Evolutionary conservation across 257 asterid species (phyloP).

Genomic region (Salvia miltiorrhiza): DNA sequence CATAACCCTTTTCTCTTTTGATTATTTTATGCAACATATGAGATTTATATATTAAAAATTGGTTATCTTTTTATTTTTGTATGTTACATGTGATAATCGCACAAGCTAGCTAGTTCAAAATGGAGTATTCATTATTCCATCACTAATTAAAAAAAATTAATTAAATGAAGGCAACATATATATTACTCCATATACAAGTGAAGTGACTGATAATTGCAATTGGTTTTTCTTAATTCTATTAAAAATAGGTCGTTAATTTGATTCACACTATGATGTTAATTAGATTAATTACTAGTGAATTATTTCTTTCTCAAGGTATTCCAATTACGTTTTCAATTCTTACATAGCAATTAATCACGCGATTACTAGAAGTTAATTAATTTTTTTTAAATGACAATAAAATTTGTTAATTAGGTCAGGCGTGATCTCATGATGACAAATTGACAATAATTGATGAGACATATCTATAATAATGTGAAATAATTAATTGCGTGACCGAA

Average conservation of each 20-base stretch:
- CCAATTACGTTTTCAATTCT: background rate
- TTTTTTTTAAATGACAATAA: background rate
- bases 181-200: too few relatives aligned
- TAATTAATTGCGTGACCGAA: background rate
- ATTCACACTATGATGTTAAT: background rate
- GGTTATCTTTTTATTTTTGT: background rate
- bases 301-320: background rate
- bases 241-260: background rate
- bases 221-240: too few relatives aligned
- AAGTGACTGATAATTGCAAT: background rate
- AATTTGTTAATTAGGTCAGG: background rate
- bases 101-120: background rate
- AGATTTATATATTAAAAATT: background rate
- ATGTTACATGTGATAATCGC: background rate
- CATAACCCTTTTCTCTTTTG: background rate
- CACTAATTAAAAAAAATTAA: background rate
- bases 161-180: background rate
- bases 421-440: conserved; percentile 11
- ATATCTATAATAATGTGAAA: background rate
- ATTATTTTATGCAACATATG: background rate
- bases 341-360: background rate
- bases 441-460: background rate
- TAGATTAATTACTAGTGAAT: background rate
- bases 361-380: background rate
- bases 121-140: background rate